Evolutionary conservation across 305 asterid genomes (phyloP).

Genomic region (Lippia alba): DNA sequence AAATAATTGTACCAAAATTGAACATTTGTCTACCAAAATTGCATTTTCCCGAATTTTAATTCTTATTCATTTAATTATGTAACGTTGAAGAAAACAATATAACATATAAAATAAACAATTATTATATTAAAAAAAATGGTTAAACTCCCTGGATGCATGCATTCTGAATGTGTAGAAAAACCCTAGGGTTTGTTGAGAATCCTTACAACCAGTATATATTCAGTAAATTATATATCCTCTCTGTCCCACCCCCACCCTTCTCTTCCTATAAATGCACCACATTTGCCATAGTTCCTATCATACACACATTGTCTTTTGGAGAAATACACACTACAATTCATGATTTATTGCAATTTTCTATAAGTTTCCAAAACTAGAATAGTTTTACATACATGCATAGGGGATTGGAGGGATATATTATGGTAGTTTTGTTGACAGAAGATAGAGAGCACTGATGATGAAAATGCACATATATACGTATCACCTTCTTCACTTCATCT

Average conservation of each 20-base stretch:
- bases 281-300: conserved; percentile 1
- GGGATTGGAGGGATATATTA: neutral
- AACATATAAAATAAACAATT: neutral
- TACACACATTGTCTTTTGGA: neutral
- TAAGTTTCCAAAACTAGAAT: neutral
- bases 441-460: conserved; percentile 59
- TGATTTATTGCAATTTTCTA: no score
- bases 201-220: no score
- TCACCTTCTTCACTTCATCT: neutral
- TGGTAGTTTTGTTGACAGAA: conserved; percentile 43
- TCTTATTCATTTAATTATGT: no score
- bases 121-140: no score
- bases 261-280: conserved; percentile 34
- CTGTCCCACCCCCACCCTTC: neutral
- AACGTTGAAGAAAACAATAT: no score
- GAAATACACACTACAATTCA: no score
- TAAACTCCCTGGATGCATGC: neutral
- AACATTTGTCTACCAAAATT: no score
- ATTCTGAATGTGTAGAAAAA: neutral
- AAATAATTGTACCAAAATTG: no score
- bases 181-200: conserved; percentile 16
- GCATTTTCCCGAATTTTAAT: no score
- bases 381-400: neutral
- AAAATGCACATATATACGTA: conserved; percentile 18
- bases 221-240: neutral